A percentile compares a stretch with the other conserved stretches of the same genome.
phyloP scores from a whole-genome alignment of 352 stramenopile genomes.

The Pythium chondricola region DNA sequence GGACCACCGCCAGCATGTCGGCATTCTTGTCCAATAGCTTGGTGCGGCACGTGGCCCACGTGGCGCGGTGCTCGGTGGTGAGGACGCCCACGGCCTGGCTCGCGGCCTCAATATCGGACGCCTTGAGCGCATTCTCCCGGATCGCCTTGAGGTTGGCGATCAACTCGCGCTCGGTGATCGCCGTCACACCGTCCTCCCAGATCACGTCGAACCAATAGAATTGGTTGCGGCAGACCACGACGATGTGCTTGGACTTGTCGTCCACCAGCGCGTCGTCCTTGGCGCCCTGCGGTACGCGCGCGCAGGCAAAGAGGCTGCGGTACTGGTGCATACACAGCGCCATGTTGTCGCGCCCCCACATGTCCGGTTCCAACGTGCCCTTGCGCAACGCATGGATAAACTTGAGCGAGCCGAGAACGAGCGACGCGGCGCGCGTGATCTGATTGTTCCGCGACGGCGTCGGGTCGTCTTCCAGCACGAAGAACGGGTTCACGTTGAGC shows the following conservation, averaged over 20 bases:
- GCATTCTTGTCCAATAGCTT: constrained; percentile 70
- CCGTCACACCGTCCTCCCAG: constrained; percentile 78
- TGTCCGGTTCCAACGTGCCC: constrained; percentile 90
- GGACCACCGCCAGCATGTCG: constrained; percentile 77
- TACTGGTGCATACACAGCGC: constrained; percentile 97
- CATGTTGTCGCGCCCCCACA: constrained; percentile 69
- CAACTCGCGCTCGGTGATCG: constrained; percentile 89
- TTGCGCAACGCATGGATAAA: constrained; percentile 87
- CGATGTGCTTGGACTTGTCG: constrained; percentile 85
- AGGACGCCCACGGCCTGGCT: constrained; percentile 86
- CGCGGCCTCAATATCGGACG: constrained; percentile 44
- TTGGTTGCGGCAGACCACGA: constrained; percentile 91
- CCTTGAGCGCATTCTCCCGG: constrained; percentile 69
- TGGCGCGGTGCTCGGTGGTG: constrained; percentile 86
- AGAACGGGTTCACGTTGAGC: constrained; percentile 96
- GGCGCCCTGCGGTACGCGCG: constrained; percentile 70
- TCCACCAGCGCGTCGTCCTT: constrained; percentile 81
- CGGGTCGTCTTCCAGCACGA: constrained; percentile 91
- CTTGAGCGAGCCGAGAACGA: constrained; percentile 90
- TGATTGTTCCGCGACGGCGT: constrained; percentile 87
- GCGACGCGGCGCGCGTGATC: constrained; percentile 80
- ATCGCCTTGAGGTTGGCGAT: constrained; percentile 90
- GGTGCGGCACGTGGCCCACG: constrained; percentile 85
- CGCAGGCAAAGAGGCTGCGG: constrained; percentile 86
- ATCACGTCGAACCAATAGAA: constrained; percentile 95